These are phyloP conservation scores for Pseudonitzschia pungens DNA, from an alignment of 108 stramenopile genomes.

Conservation along the genomic window DNA sequence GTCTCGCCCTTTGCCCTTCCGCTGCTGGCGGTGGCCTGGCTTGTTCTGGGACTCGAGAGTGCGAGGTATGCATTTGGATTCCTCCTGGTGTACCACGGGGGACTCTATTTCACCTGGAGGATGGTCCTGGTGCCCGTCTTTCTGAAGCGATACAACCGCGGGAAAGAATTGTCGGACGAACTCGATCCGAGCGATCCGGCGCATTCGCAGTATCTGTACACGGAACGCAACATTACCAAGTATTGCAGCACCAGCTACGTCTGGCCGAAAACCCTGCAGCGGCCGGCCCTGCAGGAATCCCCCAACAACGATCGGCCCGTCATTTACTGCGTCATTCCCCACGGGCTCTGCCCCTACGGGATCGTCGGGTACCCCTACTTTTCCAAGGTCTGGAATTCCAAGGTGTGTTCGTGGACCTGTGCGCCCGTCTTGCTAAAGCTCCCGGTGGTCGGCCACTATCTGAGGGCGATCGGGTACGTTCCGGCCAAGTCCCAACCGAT, in stretches of 20 bases:
- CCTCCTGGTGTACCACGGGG: conserved; percentile 31
- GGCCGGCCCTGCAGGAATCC: conserved; percentile 38
- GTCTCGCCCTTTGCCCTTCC: conserved; percentile 61
- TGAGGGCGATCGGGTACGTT: conserved; percentile 66
- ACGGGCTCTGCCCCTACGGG: conserved; percentile 62
- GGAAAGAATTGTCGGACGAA: background rate
- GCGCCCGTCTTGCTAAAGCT: conserved; percentile 57
- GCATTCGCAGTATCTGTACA: conserved; percentile 60
- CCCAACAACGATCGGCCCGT: conserved; percentile 29
- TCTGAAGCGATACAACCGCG: conserved; percentile 38
- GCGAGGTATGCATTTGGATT: conserved; percentile 22
- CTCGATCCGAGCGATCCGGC: conserved; percentile 29
- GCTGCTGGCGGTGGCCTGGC: conserved; percentile 18
- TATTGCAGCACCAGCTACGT: conserved; percentile 49
- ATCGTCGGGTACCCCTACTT: conserved; percentile 67
- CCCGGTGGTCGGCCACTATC: conserved; percentile 47
- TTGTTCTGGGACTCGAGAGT: background rate
- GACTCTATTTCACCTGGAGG: conserved; percentile 30
- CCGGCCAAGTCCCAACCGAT: conserved; percentile 62
- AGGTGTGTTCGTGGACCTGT: conserved; percentile 63
- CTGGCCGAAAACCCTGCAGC: conserved; percentile 50
- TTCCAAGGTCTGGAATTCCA: conserved; percentile 62
- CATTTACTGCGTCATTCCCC: conserved; percentile 63
- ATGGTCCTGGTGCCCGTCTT: conserved; percentile 44
- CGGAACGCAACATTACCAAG: conserved; percentile 66